phyloP scores from a whole-genome alignment of 148 eudicot genomes.

The Chenopodium formosanum region DNA sequence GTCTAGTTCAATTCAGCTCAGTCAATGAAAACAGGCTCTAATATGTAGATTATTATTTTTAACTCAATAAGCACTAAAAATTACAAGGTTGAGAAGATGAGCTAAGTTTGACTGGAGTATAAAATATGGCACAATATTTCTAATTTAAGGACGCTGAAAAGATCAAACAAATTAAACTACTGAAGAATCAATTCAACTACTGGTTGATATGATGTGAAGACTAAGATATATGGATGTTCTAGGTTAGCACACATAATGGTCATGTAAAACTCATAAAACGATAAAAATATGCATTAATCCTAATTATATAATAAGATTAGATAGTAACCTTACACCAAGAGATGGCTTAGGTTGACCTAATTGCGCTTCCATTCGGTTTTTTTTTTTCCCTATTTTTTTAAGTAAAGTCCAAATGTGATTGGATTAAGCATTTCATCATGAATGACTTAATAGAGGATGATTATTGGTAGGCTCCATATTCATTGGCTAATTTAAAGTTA shows the following conservation, averaged over 20 bases:
- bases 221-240: constrained; percentile 1
- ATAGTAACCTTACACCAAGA: constrained; percentile 11
- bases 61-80: too few relatives aligned
- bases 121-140: not conserved
- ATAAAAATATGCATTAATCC: not conserved
- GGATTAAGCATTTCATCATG: constrained; percentile 31
- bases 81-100: too few relatives aligned
- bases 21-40: too few relatives aligned
- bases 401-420: constrained; percentile 18
- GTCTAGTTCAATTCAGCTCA: too few relatives aligned
- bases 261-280: not conserved
- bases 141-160: not conserved
- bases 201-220: not conserved
- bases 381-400: constrained; percentile 12
- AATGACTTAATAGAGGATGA: constrained; percentile 12
- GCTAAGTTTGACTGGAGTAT: too few relatives aligned
- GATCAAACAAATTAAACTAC: not conserved
- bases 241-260: not conserved
- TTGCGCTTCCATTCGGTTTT: constrained; percentile 19
- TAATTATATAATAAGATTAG: not conserved
- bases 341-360: constrained; percentile 32
- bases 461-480: constrained; percentile 11
- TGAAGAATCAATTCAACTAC: not conserved
- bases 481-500: not conserved
- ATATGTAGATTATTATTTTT: too few relatives aligned